A percentile compares a stretch with the other conserved stretches of the same genome.
Evolutionary conservation across 2,329 filamentous ascomycete genomes (phyloP).

Genomic region (Fusarium stilboides): DNA sequence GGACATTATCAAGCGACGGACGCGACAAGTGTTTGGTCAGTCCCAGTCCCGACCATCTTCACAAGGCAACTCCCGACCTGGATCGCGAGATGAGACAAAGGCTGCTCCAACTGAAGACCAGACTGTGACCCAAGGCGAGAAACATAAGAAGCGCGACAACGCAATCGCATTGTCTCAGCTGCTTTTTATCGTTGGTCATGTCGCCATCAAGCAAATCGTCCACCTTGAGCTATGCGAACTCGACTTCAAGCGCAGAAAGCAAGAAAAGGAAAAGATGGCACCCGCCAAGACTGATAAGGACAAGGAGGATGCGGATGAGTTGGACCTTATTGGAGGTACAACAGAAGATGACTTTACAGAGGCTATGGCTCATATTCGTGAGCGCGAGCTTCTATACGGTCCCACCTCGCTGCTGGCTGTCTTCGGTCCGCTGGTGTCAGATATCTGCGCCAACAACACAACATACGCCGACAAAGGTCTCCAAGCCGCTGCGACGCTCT

Average conservation of each 20-base stretch:
- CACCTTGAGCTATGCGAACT: conserved; percentile 97
- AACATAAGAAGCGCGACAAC: conserved; percentile 73
- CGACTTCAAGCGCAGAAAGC: conserved; percentile 97
- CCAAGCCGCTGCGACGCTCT: conserved; percentile 93
- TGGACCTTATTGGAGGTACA: conserved; percentile 96
- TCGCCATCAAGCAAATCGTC: conserved; percentile 99
- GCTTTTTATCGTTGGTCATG: conserved; percentile 94
- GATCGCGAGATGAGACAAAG: conserved; percentile 61
- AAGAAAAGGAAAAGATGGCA: conserved; percentile 82
- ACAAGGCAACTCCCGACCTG: conserved; percentile 65
- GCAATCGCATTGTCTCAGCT: conserved; percentile 88
- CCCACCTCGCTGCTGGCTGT: conserved; percentile 86
- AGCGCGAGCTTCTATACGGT: conserved; percentile 87
- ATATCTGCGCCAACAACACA: conserved; percentile 96
- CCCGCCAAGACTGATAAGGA: conserved; percentile 66
- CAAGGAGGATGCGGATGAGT: conserved; percentile 83
- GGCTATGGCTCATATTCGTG: conserved; percentile 85
- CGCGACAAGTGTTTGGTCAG: conserved; percentile 80
- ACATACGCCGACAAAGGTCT: conserved; percentile 90
- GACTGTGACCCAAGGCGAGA: conserved; percentile 56
- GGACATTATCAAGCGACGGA: conserved; percentile 89
- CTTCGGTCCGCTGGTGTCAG: conserved; percentile 91
- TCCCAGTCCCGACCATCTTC: conserved; percentile 59
- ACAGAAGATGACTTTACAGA: conserved; percentile 95
- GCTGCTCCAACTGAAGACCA: conserved; percentile 51